Evolutionary conservation across 257 asterid genomes (phyloP), one percentile per base, ranked within the genome.

Genomic region (Solanum piurae): DNA sequence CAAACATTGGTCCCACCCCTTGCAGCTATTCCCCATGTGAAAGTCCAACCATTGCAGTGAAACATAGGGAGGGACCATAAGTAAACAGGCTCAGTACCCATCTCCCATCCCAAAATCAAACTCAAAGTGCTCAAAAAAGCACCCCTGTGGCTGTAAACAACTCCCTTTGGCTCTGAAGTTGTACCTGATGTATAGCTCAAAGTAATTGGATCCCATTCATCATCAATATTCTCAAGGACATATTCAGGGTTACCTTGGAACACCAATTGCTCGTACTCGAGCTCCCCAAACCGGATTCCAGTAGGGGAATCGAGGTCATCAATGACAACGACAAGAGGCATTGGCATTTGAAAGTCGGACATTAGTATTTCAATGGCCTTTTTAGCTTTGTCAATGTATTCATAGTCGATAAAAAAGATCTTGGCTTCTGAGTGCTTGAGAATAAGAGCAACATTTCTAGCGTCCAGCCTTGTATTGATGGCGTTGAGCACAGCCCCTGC

Each of bases 31-130:
- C 98, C 99, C 99, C 99, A 96, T 0, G 99, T 92, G 92, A 96
- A 95, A 18, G 99, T 96, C 99, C 99, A 96, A 1, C 99, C 99
- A 64, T 96, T 96, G 93, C 98, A 94, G 83, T 96, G 98, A 91
- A 96, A 95, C 98, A 96, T 96, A 0, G 99, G 98, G 1, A 96
- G 99, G 7, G 99, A 91, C 99, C 99, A 96, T 10, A 96, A 38
- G 58, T 96, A 96, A 3, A 96, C 98, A 12, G 99, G 94, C 76
- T 90, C 96, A 1, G 90, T 92, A 18, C 93, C 92, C 98, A 96
- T 94, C 82, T 91, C 96, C 99, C 99, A 96, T 1, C 96, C 96
- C 34, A 94, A 73, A 6, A 95, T 89, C 52, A 93, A 40, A 89
- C 98, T 94, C 31, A 94, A 88, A 4, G 98, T 94, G 90, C 98